Evolutionary conservation across 371 early-diverging fungal genomes (phyloP), one percentile per base, ranked within the genome.

Genomic region (Umbelopsis sp.): DNA sequence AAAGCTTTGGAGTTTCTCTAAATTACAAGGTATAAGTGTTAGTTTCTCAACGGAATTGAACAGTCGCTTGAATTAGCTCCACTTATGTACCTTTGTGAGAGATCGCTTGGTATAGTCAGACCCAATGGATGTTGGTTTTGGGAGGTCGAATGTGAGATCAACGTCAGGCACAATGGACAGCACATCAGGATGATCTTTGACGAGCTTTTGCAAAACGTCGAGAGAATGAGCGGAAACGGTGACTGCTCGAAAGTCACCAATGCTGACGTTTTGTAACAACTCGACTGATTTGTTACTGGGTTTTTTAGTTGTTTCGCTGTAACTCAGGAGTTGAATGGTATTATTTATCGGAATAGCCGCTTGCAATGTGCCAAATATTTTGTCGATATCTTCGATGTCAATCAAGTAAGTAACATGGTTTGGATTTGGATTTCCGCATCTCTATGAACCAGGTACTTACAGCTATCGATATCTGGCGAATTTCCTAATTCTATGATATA

Each of bases 81-180:
- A 20, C 6, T 3, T 70, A 37, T 70, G 73, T 51, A 77, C 73
- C 63, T 70, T 70, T 8, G 52, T 63, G 25, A 71, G 29, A 50
- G 51, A 20, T 14, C 63, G 69, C 35, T 72, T 72, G 16, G 18
- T 52, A 16, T 48, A 48, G 0, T 20, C 48, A 20, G 16, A n/a
- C n/a, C 48, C 48, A 48, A 48, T 48, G 48, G 11, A 1, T 1
- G 6, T 48, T 48, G 65, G 66, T 4, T 66, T 67, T 16, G 77
- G 76, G 9, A 80, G 71, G 41, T 80, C 69, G 63, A 77, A 81
- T n/a, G 74, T 65, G 22, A 81, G 65, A 24, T 77, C 72, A 18
- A 76, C 66, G 48, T 81, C 82, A 65, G 82, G 82, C 45, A 79
- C 67, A 35, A 81, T 72, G 16, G 73, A 69, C 1, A 75, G 80